Evolutionary conservation across 2,329 filamentous ascomycete genomes (phyloP).

Genomic region (Hirsutella minnesotensis): DNA sequence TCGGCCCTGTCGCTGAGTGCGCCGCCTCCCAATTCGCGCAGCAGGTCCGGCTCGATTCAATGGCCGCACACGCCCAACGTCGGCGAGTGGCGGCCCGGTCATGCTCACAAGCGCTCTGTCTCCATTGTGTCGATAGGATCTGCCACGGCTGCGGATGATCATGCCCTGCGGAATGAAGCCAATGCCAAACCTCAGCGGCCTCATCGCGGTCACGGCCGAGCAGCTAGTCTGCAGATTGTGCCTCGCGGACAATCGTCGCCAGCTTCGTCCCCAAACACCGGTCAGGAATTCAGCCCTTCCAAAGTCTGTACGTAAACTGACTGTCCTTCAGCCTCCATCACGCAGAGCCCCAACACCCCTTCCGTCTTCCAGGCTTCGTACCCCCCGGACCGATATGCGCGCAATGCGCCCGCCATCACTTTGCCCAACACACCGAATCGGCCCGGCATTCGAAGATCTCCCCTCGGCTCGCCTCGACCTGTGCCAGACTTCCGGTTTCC

Average conservation of each 20-base stretch:
- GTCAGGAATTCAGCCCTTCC: slow-evolving; percentile 18
- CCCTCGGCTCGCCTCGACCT: slow-evolving; percentile 27
- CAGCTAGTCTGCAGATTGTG: slow-evolving; percentile 67
- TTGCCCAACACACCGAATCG: slow-evolving; percentile 32
- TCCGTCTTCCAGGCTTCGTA: slow-evolving; percentile 45
- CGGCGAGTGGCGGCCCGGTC: slow-evolving; percentile 25
- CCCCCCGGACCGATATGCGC: slow-evolving; percentile 34
- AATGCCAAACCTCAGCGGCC: slow-evolving; percentile 35
- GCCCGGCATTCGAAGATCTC: slow-evolving; percentile 23
- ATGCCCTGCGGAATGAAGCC: slow-evolving; percentile 28
- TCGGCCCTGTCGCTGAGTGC: slow-evolving; percentile 54
- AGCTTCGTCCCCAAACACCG: slow-evolving; percentile 26
- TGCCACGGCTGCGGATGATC: slow-evolving; percentile 34
- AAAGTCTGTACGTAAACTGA: slow-evolving; percentile 3
- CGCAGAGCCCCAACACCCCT: slow-evolving; percentile 33
- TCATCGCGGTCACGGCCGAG: slow-evolving; percentile 57
- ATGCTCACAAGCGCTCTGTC: slow-evolving; percentile 62
- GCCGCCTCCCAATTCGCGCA: slow-evolving; percentile 31
- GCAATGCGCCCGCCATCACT: slow-evolving; percentile 28
- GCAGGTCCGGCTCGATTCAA: slow-evolving; percentile 34
- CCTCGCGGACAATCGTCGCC: slow-evolving; percentile 27
- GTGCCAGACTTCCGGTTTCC: slow-evolving; percentile 49
- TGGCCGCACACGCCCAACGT: slow-evolving; percentile 26
- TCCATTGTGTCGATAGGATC: slow-evolving; percentile 73
- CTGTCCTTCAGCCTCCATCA: slow-evolving; percentile 16